phyloP scores from a whole-genome alignment of 148 eudicot genomes.

The Simmondsia chinensis region DNA sequence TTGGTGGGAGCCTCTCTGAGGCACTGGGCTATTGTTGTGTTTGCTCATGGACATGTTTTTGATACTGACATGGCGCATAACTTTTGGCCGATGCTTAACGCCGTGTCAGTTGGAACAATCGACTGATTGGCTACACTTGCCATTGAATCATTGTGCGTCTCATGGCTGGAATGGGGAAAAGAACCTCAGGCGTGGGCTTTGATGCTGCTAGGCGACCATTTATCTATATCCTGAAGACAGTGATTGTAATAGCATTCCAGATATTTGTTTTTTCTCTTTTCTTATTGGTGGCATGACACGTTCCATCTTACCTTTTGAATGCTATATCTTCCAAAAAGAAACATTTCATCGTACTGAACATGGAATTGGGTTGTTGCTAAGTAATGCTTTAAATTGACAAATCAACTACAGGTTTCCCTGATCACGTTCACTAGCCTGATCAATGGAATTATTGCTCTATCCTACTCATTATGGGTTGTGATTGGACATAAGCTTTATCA shows the following conservation, averaged over 20 bases:
- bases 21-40: too few species aligned
- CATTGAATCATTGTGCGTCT: not conserved
- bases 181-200: not conserved
- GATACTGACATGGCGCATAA: too few species aligned
- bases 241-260: not conserved
- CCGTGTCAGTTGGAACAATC: too few species aligned
- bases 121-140: too few species aligned
- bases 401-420: conserved; percentile 1
- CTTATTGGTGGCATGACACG: not conserved
- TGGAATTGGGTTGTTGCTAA: conserved; percentile 3
- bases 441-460: too few species aligned
- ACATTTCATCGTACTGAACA: conserved; percentile 10
- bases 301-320: not conserved
- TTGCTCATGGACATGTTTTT: too few species aligned
- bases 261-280: not conserved
- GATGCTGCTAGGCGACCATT: not conserved
- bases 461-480: too few species aligned
- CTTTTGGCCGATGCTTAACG: too few species aligned
- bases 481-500: too few species aligned
- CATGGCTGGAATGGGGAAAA: not conserved
- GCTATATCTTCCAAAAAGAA: conserved; percentile 4
- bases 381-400: conserved; percentile 12
- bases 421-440: too few species aligned
- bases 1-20: too few species aligned
- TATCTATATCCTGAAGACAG: not conserved